Evolutionary conservation across 768 basidiomycete genomes (phyloP), one percentile per base, ranked within the genome.

Genomic region (Botryobasidium botryosum): DNA sequence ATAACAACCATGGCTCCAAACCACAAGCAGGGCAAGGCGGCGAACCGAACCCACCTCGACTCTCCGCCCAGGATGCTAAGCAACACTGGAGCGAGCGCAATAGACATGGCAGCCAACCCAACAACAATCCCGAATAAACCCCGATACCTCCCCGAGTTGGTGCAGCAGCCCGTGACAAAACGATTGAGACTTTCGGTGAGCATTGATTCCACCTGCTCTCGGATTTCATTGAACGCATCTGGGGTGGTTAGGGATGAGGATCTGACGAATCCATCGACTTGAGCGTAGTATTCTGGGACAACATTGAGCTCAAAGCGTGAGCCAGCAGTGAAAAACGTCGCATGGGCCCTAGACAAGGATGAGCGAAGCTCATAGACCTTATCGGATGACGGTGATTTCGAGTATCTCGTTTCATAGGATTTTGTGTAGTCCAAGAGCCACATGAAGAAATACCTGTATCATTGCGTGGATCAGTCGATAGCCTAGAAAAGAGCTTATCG

Each of bases 1-100:
- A 53, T 43, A 4, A 48, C 35, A n/a, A 51, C 50, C 17, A 37
- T 45, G 45, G 43, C 40, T 15, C 53, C 53, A 28, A 53, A 46
- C 53, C 53, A 53, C 20, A 53, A 49, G 27, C 48, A 40, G 20
- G 51, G 51, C 7, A 53, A 31, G 13, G 51, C 52, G 6, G 53
- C 38, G 28, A 53, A 40, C 17, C 43, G 25, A 17, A 49, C 20
- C 24, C 31, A 48, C 5, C 48, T 35, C 17, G 4, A 27, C 24
- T 25, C 35, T 7, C 26, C 21, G 13, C 40, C 31, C 25, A 41
- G 44, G 35, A 44, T 44, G 35, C 32, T 44, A 20, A 48, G 43
- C 3, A 54, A 35, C 45, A 54, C 46, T 3, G 53, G 52, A 12
- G 45, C 35, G 7, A 54, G 42, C 24, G 49, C 53, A 27, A 52